These are phyloP conservation scores for Postia placenta DNA, from an alignment of 768 basidiomycete genomes.

Conservation along the genomic window DNA sequence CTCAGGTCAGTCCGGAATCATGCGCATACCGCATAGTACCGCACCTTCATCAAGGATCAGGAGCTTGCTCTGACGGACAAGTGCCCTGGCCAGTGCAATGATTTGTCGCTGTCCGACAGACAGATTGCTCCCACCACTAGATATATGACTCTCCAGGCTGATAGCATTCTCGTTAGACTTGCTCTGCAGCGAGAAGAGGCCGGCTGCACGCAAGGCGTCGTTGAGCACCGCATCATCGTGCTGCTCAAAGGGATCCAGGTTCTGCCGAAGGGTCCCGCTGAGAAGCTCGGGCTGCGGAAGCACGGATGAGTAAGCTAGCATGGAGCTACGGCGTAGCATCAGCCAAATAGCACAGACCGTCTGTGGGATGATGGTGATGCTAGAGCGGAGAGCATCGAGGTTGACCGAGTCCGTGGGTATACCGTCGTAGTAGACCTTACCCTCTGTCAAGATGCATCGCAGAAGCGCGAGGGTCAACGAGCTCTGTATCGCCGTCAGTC, in stretches of 20 bases:
- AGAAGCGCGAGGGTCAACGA: constrained; percentile 48
- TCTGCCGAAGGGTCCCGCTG: constrained; percentile 49
- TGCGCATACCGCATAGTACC: neutral
- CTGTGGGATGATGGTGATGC: constrained; percentile 59
- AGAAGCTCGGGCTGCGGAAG: constrained; percentile 39
- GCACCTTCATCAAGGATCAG: constrained; percentile 52
- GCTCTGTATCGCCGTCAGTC: constrained; percentile 20
- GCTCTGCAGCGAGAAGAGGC: constrained; percentile 36
- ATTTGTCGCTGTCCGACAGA: constrained; percentile 57
- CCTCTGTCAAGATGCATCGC: constrained; percentile 48
- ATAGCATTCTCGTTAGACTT: constrained; percentile 31
- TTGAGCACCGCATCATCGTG: constrained; percentile 49
- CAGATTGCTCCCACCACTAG: constrained; percentile 39
- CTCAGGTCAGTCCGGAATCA: neutral
- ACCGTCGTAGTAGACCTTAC: constrained; percentile 48
- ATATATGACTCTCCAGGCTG: constrained; percentile 39
- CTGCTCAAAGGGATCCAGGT: constrained; percentile 53
- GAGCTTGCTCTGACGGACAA: constrained; percentile 49
- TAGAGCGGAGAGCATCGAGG: constrained; percentile 44
- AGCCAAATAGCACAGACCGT: constrained; percentile 22
- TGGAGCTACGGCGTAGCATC: constrained; percentile 4
- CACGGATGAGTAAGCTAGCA: neutral
- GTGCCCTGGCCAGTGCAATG: constrained; percentile 51
- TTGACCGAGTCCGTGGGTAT: constrained; percentile 41
- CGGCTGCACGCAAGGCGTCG: constrained; percentile 42